A percentile compares a stretch with the other conserved stretches of the same genome.
These are phyloP conservation scores for Dipteronia sinensis DNA, from an alignment of 345 rosid species.

Conservation along the genomic window DNA sequence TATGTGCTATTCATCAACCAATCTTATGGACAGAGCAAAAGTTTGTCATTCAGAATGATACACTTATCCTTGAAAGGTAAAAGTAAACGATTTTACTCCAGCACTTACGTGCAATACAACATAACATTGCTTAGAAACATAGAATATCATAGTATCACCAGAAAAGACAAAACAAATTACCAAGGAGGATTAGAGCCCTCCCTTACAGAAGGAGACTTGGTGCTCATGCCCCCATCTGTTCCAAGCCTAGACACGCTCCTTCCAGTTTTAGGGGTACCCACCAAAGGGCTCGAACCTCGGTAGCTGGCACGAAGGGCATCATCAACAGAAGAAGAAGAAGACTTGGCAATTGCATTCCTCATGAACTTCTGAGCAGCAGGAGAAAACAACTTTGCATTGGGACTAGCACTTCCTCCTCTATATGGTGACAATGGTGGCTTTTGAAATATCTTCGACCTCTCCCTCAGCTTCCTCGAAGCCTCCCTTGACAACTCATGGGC, in stretches of 20 bases:
- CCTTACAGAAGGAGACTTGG: constrained; percentile 65
- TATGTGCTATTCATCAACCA: constrained; percentile 1
- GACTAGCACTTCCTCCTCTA: constrained; percentile 97
- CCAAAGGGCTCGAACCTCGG: constrained; percentile 77
- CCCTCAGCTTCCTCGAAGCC: constrained; percentile 79
- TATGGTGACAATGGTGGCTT: constrained; percentile 92
- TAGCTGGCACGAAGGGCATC: constrained; percentile 95
- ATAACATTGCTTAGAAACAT: neutral
- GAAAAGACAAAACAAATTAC: constrained; percentile 30
- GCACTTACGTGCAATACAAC: neutral
- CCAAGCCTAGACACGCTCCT: constrained; percentile 83
- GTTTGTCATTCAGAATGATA: neutral
- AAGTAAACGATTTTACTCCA: neutral
- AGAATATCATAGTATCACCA: neutral
- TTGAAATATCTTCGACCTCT: constrained; percentile 79
- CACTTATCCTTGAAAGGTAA: neutral
- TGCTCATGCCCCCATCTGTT: constrained; percentile 63
- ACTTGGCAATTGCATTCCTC: constrained; percentile 79
- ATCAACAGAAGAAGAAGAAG: constrained; percentile 82
- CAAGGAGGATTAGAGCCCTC: constrained; percentile 59
- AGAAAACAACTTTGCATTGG: constrained; percentile 71
- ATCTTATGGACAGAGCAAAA: neutral
- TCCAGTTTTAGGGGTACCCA: constrained; percentile 67
- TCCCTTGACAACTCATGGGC: constrained; percentile 89
- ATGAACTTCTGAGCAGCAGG: constrained; percentile 98